Conservation (phyloP, 768 basidiomycete species). For the Sarcomyxa edulis region DNA sequence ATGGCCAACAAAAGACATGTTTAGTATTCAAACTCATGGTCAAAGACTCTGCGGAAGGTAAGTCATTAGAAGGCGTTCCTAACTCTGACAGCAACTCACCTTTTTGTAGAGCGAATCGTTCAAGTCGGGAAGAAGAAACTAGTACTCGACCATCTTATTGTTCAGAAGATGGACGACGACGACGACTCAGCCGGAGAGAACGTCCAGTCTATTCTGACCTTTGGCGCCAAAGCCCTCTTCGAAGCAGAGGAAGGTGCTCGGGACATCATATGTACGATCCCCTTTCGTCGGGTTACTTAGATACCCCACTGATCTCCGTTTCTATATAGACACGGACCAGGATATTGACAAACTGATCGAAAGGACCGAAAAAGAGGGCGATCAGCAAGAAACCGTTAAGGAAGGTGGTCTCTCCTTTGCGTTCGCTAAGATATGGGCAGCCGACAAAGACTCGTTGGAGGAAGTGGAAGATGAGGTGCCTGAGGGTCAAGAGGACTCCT, state of each 20-base stretch:
- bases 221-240: constrained; percentile 84
- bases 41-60: constrained; percentile 89
- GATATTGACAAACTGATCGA: constrained; percentile 87
- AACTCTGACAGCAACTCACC: constrained; percentile 6
- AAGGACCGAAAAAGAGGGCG: constrained; percentile 73
- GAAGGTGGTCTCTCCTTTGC: constrained; percentile 62
- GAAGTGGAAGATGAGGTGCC: constrained; percentile 51
- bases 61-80: constrained; percentile 4
- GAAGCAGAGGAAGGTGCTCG: constrained; percentile 52
- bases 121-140: constrained; percentile 95
- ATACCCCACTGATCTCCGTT: too few relatives aligned
- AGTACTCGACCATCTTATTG: constrained; percentile 90
- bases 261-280: constrained; percentile 62
- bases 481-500: constrained; percentile 66
- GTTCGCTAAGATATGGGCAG: constrained; percentile 91
- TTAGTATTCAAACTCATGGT: constrained; percentile 96
- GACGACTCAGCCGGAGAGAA: constrained; percentile 68
- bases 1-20: constrained; percentile 91
- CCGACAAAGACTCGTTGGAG: constrained; percentile 66
- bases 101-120: constrained; percentile 76
- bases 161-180: constrained; percentile 90
- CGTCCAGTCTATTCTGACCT: constrained; percentile 84
- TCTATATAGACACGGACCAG: constrained; percentile 58
- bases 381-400: constrained; percentile 42
- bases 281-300: not conserved